A percentile compares a stretch with the other conserved stretches of the same genome.
phyloP scores from a whole-genome alignment of 495 filamentous ascomycete genomes.

The Xylaria curta region DNA sequence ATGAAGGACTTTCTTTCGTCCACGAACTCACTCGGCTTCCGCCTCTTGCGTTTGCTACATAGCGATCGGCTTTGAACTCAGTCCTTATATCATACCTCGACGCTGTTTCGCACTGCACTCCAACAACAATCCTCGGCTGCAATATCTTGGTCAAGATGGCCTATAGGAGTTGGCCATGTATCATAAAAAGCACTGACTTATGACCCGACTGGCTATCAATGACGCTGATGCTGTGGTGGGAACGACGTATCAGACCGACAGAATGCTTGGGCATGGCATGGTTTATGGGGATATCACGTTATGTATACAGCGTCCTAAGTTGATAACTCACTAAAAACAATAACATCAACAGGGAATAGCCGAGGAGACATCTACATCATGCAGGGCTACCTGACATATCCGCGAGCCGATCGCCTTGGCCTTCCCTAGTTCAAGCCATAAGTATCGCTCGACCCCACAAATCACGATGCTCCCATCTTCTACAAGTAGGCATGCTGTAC shows the following conservation, averaged over 20 bases:
- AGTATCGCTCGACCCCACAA: constrained; percentile 14
- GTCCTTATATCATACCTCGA: not conserved
- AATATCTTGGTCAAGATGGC: constrained; percentile 1
- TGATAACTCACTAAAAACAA: constrained; percentile 5
- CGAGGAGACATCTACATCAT: not conserved
- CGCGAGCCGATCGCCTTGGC: constrained; percentile 4
- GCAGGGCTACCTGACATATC: constrained; percentile 5
- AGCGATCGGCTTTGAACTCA: not conserved
- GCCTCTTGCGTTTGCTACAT: constrained; percentile 4
- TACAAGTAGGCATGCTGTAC: not conserved
- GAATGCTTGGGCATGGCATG: not conserved
- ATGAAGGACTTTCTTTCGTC: constrained; percentile 12
- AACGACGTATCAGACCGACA: not conserved
- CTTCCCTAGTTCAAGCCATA: not conserved
- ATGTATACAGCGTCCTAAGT: not conserved
- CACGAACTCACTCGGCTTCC: not conserved
- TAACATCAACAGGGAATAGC: not conserved
- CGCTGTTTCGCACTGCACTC: not conserved
- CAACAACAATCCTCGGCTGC: not conserved
- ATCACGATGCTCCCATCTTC: constrained; percentile 13
- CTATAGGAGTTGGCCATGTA: constrained; percentile 1
- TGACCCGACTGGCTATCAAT: not conserved
- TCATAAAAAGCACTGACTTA: constrained; percentile 3
- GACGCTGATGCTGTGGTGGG: not conserved
- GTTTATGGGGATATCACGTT: not conserved